Evolutionary conservation across 2,329 filamentous ascomycete species (phyloP), one percentile per base, ranked within the genome.

Genomic region (Ceratocystis eucalypticola): DNA sequence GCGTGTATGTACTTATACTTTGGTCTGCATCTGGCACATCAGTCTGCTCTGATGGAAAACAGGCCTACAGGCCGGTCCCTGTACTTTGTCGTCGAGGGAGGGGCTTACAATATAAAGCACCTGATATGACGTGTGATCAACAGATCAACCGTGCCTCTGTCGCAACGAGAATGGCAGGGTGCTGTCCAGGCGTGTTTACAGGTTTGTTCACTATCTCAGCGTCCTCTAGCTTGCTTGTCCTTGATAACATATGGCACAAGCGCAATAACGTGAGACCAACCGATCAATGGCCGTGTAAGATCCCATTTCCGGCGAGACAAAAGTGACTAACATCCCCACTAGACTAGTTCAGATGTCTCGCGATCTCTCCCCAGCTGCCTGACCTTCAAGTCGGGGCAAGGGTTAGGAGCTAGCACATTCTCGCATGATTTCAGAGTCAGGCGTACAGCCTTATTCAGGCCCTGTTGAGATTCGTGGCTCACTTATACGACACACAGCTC

Each of bases 401-500:
- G 22, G 2, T 22, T 2, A 22, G 2, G 10, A n/a, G n/a, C 48
- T 8, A 22, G 7, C 22, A 20, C 6, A 3, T 25, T 53, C 6
- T 20, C 22, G 48, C 48, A 20, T 53, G 48, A 10, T 20, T 53
- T 50, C 7, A 53, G 10, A 53, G n/a, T 0, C 48, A 22, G n/a
- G n/a, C n/a, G 22, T 57, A 28, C 22, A 57, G 12, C 30, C 53
- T 57, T 41, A 41, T 41, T 41, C 53, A 57, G 6, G 53, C 53
- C n/a, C 28, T 28, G 28, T 57, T 57, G 22, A 57, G 28, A 33
- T 57, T 57, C 53, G 53, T 57, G 53, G 53, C 53, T 57, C 53
- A 57, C 25, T 57, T 25, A 57, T 57, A 57, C 53, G 53, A 57
- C 53, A 33, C 53, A 57, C 53, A 57, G 30, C 53, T 57, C 53